These are phyloP conservation scores for Wickerhamomyces subpelliculosus DNA, from an alignment of 805 yeast species.

Conservation along the genomic window DNA sequence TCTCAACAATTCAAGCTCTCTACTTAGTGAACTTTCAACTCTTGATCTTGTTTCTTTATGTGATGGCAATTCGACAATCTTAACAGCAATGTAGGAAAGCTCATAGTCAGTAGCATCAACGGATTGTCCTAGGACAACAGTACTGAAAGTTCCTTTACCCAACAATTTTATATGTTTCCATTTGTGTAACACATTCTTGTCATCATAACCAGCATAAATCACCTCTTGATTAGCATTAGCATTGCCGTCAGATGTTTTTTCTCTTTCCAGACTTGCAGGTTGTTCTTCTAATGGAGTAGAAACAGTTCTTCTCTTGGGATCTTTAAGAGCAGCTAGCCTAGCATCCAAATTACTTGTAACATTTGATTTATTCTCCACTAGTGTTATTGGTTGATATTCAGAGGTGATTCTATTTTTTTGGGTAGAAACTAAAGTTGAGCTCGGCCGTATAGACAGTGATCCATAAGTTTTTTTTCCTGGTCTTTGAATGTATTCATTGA, in stretches of 20 bases:
- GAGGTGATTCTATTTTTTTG: slow-evolving; percentile 34
- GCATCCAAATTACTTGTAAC: background rate
- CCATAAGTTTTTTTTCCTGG: slow-evolving; percentile 2
- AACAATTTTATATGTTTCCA: slow-evolving; percentile 36
- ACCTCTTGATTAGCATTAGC: background rate
- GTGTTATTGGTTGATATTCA: slow-evolving; percentile 27
- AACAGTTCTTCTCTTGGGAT: background rate
- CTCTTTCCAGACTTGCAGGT: slow-evolving; percentile 6
- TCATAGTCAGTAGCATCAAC: slow-evolving; percentile 12
- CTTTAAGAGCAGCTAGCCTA: background rate
- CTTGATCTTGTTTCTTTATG: slow-evolving; percentile 39
- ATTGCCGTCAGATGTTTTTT: background rate
- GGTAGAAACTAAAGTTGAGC: too few species aligned
- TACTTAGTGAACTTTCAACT: slow-evolving; percentile 52
- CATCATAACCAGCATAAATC: slow-evolving; percentile 13
- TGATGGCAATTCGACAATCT: slow-evolving; percentile 43
- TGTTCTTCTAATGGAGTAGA: slow-evolving; percentile 1
- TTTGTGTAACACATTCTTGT: slow-evolving; percentile 5
- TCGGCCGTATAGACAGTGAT: slow-evolving; percentile 6
- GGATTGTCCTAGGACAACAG: slow-evolving; percentile 44
- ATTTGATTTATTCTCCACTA: background rate
- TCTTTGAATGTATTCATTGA: slow-evolving; percentile 9
- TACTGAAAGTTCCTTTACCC: slow-evolving; percentile 67
- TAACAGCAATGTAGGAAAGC: slow-evolving; percentile 55
- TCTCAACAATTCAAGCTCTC: slow-evolving; percentile 68